A percentile compares a stretch with the other conserved stretches of the same genome.
Conservation (phyloP, 2,329 filamentous ascomycete species). For the Aspergillus sp. region DNA sequence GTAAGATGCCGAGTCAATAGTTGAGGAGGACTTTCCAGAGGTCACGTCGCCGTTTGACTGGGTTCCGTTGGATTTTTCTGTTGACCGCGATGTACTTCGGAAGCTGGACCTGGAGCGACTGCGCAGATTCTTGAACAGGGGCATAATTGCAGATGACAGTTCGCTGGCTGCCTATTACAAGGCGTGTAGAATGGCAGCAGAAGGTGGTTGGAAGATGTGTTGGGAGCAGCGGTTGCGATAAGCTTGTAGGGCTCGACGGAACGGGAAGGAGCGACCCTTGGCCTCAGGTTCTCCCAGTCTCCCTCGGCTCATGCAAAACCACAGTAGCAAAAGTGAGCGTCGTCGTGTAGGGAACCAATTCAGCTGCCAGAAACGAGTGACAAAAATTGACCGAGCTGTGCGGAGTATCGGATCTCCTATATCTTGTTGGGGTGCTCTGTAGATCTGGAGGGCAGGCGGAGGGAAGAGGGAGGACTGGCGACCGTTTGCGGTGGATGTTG, state of each 20-base stretch:
- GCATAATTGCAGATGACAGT: constrained; percentile 33
- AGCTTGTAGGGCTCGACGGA: constrained; percentile 7
- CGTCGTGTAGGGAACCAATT: not conserved
- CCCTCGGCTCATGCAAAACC: not conserved
- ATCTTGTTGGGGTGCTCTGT: not conserved
- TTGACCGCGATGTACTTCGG: constrained; percentile 53
- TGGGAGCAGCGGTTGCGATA: not conserved
- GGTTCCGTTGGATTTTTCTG: constrained; percentile 41
- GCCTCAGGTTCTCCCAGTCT: not conserved
- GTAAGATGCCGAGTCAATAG: constrained; percentile 55
- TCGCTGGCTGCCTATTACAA: not conserved
- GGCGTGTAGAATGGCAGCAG: not conserved
- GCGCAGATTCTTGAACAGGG: constrained; percentile 75
- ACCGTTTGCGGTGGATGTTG: constrained; percentile 36
- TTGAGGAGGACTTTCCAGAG: constrained; percentile 64
- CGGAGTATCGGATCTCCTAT: not conserved
- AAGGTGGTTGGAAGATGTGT: not conserved
- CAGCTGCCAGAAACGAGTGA: constrained; percentile 3
- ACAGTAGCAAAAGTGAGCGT: constrained; percentile 1
- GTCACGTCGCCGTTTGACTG: constrained; percentile 56
- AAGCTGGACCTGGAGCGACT: constrained; percentile 75
- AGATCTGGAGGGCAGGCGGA: not conserved
- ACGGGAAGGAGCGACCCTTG: constrained; percentile 11
- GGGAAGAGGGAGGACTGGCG: constrained; percentile 18
- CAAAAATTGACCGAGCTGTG: not conserved